Evolutionary conservation across 2,329 filamentous ascomycete genomes (phyloP).

Genomic region (Fusarium tuaranense): DNA sequence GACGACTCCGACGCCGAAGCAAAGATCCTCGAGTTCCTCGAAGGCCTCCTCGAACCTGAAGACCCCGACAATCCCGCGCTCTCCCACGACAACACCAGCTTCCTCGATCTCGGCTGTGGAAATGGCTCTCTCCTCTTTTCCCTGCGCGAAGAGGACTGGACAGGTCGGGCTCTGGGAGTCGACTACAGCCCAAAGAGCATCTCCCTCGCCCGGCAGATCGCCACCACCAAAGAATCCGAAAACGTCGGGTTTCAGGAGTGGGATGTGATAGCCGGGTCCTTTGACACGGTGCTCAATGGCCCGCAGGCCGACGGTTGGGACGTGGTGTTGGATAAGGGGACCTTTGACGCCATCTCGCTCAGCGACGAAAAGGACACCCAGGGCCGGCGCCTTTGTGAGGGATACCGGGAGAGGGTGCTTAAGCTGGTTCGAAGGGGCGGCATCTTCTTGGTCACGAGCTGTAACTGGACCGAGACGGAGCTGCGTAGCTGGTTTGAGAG

Average conservation of each 20-base stretch:
- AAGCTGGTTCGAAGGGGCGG: slow-evolving; percentile 77
- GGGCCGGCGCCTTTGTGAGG: slow-evolving; percentile 75
- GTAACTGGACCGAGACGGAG: slow-evolving; percentile 97
- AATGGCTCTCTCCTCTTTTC: slow-evolving; percentile 93
- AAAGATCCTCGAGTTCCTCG: slow-evolving; percentile 80
- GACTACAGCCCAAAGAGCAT: slow-evolving; percentile 87
- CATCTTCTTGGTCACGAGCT: slow-evolving; percentile 89
- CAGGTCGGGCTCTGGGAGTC: slow-evolving; percentile 81
- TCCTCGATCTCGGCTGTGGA: slow-evolving; percentile 92
- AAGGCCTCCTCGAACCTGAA: slow-evolving; percentile 44
- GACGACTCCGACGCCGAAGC: slow-evolving; percentile 89
- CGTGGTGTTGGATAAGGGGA: slow-evolving; percentile 96
- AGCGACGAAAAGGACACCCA: slow-evolving; percentile 64
- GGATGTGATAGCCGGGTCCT: slow-evolving; percentile 68
- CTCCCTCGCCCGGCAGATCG: slow-evolving; percentile 76
- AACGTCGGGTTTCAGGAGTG: slow-evolving; percentile 65
- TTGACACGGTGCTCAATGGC: slow-evolving; percentile 49
- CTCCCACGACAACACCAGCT: slow-evolving; percentile 58
- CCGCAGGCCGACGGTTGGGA: slow-evolving; percentile 74
- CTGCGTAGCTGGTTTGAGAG: slow-evolving; percentile 80
- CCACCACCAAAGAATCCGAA: slow-evolving; percentile 43
- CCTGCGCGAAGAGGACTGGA: slow-evolving; percentile 74
- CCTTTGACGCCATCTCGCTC: slow-evolving; percentile 95
- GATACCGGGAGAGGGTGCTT: slow-evolving; percentile 77
- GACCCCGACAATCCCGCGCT: slow-evolving; percentile 38